A percentile compares a stretch with the other conserved stretches of the same genome.
These are phyloP conservation scores for Botryobasidium botryosum DNA, from an alignment of 768 basidiomycete genomes.

Conservation along the genomic window DNA sequence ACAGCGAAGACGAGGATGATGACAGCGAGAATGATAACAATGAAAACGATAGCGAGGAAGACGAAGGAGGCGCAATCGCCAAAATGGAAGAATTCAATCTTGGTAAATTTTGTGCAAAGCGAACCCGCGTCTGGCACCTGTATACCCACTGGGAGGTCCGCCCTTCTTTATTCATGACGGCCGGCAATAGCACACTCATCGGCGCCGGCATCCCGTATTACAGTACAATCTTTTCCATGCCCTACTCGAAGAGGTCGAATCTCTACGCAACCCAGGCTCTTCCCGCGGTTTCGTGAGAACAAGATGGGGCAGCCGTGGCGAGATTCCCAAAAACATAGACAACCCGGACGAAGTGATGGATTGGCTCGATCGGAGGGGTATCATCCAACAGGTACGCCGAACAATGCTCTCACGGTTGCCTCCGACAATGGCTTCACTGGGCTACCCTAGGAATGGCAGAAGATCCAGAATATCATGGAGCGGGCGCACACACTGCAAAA, in stretches of 20 bases:
- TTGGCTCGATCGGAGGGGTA: constrained; percentile 54
- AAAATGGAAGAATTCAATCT: constrained; percentile 34
- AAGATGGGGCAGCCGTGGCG: constrained; percentile 28
- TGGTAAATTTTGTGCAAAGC: constrained; percentile 63
- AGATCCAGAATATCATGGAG: constrained; percentile 57
- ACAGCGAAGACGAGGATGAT: constrained; percentile 14
- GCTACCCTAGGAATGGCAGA: constrained; percentile 37
- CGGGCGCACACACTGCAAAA: constrained; percentile 44
- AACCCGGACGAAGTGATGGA: constrained; percentile 71
- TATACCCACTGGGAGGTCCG: constrained; percentile 75
- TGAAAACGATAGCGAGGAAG: constrained; percentile 9
- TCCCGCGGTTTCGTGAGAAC: constrained; percentile 39
- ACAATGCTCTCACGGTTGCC: neutral
- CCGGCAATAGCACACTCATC: neutral
- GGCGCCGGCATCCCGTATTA: neutral
- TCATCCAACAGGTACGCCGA: constrained; percentile 32
- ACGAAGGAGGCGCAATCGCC: neutral
- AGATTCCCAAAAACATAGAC: constrained; percentile 46
- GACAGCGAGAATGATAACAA: constrained; percentile 4
- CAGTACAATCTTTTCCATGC: constrained; percentile 49
- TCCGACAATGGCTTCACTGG: neutral
- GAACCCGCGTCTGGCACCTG: constrained; percentile 49
- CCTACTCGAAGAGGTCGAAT: constrained; percentile 41
- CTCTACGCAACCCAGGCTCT: constrained; percentile 23
- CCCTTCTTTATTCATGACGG: constrained; percentile 6